Percentiles rank a stretch among this genome's conserved stretches.
Evolutionary conservation across 345 rosid genomes (phyloP).

Genomic region (Salix suchowensis): DNA sequence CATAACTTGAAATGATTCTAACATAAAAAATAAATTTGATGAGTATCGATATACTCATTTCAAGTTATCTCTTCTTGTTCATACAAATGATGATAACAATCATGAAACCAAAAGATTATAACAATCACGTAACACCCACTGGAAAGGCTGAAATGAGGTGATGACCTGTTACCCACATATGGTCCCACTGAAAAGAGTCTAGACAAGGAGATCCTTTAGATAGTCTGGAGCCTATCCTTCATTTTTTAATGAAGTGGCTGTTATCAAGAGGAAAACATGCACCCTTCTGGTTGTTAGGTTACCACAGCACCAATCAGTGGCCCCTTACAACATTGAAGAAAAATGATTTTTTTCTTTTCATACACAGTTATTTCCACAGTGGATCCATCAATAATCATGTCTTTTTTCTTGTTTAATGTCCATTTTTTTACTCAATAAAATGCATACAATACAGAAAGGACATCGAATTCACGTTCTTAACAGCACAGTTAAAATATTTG

Average conservation of each 20-base stretch:
- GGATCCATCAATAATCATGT: not conserved
- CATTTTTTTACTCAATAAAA: not conserved
- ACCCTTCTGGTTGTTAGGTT: not conserved
- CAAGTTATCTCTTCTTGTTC: too few relatives aligned
- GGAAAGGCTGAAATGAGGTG: not conserved
- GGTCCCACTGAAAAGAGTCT: not conserved
- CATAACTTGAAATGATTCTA: too few relatives aligned
- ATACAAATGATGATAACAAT: not conserved
- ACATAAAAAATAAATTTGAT: too few relatives aligned
- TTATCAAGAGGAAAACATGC: not conserved
- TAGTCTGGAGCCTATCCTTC: not conserved
- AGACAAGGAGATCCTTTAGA: not conserved
- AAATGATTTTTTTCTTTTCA: not conserved
- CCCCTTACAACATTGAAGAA: not conserved
- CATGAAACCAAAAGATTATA: not conserved
- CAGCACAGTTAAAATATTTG: not conserved
- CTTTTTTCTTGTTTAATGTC: not conserved
- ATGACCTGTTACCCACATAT: not conserved
- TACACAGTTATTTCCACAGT: not conserved
- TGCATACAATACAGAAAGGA: not conserved
- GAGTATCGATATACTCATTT: too few relatives aligned
- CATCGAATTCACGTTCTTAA: not conserved
- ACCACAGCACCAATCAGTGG: not conserved
- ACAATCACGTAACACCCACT: not conserved
- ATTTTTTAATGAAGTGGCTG: not conserved